Base-by-base conservation (phyloP, 306 rosid genomes). In the Vigna reflexopilosa region DNA sequence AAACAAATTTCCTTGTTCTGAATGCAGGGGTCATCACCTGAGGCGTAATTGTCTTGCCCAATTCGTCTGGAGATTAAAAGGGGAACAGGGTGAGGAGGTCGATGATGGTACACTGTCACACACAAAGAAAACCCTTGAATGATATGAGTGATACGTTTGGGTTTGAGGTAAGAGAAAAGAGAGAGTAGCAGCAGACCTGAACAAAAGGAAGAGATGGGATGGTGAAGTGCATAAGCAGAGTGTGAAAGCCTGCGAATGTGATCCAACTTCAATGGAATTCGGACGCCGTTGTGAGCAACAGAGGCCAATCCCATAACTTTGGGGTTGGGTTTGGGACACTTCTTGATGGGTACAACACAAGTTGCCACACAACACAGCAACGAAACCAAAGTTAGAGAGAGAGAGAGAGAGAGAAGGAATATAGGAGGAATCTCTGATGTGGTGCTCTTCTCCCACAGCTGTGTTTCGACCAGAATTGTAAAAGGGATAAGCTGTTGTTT, bases 221-320 rank as follows among this genome's bases (percentile, higher is more conserved):
- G 70, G 68, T 64, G 81, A 32, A 81, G 59, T 24, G 70, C 34
- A 24, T 72, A 79, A 70, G 81, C 40, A 14, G 73, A 83, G 13
- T 55, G 47, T 13, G 88, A 75, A 85, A 76, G 77, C 67, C 73
- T 80, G 75, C 56, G 83, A 40, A 28, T 40, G 49, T 74, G 52
- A 22, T 62, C 62, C 59, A 63, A 65, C 56, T 79, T 82, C 26
- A 87, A 64, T 17, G 88, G 90, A 75, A 70, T 64, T 82, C 72
- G 89, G 50, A 82, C 15, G 67, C 77, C 85, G 44, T 58, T 82
- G 84, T 85, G 78, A 81, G 89, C 32, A 42, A 87, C 88, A 20
- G 97, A 90, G 88, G 95, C 86, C 49, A 89, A 77, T 71, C 89
- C 89, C 97, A 94, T 88, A 22, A 36, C 69, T 77, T 12, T 30